Percentiles rank a stretch among this genome's conserved stretches.
phyloP scores from a whole-genome alignment of 345 rosid genomes.

The Citrus cavaleriei region DNA sequence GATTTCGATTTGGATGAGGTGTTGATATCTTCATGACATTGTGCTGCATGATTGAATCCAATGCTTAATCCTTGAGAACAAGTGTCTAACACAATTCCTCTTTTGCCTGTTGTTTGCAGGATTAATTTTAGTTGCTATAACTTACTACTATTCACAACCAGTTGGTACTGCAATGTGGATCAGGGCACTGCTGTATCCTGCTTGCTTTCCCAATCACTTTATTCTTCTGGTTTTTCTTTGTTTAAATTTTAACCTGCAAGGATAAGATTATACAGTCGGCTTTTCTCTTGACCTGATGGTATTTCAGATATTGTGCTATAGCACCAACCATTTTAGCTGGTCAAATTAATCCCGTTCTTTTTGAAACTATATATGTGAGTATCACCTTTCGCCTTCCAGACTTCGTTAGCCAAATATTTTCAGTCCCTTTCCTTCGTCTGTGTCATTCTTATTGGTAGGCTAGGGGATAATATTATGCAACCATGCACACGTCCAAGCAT shows the following conservation, averaged over 20 bases:
- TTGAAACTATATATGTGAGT: conserved; percentile 93
- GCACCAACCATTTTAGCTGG: conserved; percentile 88
- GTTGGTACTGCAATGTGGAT: conserved; percentile 45
- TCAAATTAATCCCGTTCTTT: conserved; percentile 72
- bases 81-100: conserved; percentile 15
- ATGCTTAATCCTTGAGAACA: conserved; percentile 2
- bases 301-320: conserved; percentile 68
- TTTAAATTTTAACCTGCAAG: conserved; percentile 3
- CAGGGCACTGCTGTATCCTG: conserved; percentile 70
- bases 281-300: conserved; percentile 29
- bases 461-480: not conserved
- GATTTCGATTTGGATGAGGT: not conserved
- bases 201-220: conserved; percentile 6
- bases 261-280: not conserved
- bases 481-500: not conserved
- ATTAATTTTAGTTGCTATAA: conserved; percentile 60
- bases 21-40: not conserved
- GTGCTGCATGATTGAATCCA: not conserved
- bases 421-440: not conserved
- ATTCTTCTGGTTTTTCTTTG: not conserved
- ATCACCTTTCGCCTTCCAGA: not conserved
- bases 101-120: conserved; percentile 39
- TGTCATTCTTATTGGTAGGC: not conserved
- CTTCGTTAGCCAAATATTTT: conserved; percentile 4
- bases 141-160: conserved; percentile 68